A percentile compares a stretch with the other conserved stretches of the same genome.
These are phyloP conservation scores for Myxozyma vanderwaltii DNA, from an alignment of 805 yeast species.

Conservation along the genomic window DNA sequence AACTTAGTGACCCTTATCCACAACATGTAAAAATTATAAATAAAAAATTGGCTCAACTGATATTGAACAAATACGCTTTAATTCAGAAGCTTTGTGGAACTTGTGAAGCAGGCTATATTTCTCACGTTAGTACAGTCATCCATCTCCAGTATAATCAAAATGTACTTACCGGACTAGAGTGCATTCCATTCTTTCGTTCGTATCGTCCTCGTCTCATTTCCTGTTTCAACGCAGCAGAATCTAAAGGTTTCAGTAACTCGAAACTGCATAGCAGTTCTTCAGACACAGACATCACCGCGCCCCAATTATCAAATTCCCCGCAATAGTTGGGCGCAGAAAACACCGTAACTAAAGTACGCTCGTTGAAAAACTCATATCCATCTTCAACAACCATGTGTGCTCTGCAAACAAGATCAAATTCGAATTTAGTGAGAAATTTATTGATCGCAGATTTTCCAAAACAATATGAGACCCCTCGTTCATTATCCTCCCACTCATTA, in stretches of 20 bases:
- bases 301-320: constrained; percentile 92
- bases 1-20: neutral
- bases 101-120: constrained; percentile 34
- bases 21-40: neutral
- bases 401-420: constrained; percentile 77
- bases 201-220: constrained; percentile 73
- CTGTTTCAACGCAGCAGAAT: constrained; percentile 87
- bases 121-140: too few relatives aligned
- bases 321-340: constrained; percentile 77
- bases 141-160: constrained; percentile 43
- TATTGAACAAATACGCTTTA: neutral
- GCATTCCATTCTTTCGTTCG: constrained; percentile 64
- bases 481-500: constrained; percentile 87
- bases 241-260: constrained; percentile 91
- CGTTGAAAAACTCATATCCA: constrained; percentile 76
- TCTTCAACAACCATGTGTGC: constrained; percentile 90
- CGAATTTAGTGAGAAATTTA: constrained; percentile 71
- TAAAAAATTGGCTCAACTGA: neutral
- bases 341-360: constrained; percentile 69
- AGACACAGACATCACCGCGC: constrained; percentile 96
- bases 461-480: constrained; percentile 80
- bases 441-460: constrained; percentile 78
- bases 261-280: constrained; percentile 91
- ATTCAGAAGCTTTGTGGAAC: constrained; percentile 36
- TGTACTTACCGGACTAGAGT: constrained; percentile 33